Conservation (phyloP, 192 early-diverging fungal genomes). For the Pilaira anomala region DNA sequence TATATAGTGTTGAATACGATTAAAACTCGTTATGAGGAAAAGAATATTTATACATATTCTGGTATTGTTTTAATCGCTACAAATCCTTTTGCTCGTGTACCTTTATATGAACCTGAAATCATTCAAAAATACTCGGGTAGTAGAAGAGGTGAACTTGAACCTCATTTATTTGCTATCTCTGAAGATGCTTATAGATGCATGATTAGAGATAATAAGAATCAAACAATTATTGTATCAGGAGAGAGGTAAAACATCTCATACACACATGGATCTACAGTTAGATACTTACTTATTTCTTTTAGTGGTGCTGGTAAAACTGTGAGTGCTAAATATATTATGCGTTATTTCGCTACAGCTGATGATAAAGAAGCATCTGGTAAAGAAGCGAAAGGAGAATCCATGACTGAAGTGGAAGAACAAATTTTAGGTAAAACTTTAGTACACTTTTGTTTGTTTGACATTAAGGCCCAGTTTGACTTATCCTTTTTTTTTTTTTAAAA, state of each 20-base stretch:
- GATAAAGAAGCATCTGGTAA: constrained; percentile 52
- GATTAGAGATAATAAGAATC: constrained; percentile 90
- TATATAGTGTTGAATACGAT: constrained; percentile 86
- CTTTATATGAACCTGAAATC: constrained; percentile 87
- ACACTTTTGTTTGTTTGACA: too few species aligned
- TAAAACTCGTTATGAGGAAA: constrained; percentile 81
- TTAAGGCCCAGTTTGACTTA: not conserved
- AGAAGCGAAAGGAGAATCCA: constrained; percentile 40
- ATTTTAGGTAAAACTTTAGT: constrained; percentile 65
- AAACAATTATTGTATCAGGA: constrained; percentile 98
- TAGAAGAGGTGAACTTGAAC: constrained; percentile 90
- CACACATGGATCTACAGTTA: not conserved
- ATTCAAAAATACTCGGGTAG: constrained; percentile 93
- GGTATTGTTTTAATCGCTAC: constrained; percentile 98
- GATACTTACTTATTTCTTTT: not conserved
- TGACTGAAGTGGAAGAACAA: constrained; percentile 78
- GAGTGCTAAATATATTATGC: constrained; percentile 96
- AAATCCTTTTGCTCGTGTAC: constrained; percentile 89
- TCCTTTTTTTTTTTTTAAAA: constrained; percentile 7
- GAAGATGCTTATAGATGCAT: constrained; percentile 97
- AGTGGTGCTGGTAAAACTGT: constrained; percentile 98
- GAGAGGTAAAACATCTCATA: constrained; percentile 62
- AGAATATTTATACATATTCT: constrained; percentile 98
- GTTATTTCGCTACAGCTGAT: constrained; percentile 88
- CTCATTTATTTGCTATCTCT: constrained; percentile 97